Evolutionary conservation across 2,329 filamentous ascomycete genomes (phyloP).

Genomic region (Aureobasidium uvarum): DNA sequence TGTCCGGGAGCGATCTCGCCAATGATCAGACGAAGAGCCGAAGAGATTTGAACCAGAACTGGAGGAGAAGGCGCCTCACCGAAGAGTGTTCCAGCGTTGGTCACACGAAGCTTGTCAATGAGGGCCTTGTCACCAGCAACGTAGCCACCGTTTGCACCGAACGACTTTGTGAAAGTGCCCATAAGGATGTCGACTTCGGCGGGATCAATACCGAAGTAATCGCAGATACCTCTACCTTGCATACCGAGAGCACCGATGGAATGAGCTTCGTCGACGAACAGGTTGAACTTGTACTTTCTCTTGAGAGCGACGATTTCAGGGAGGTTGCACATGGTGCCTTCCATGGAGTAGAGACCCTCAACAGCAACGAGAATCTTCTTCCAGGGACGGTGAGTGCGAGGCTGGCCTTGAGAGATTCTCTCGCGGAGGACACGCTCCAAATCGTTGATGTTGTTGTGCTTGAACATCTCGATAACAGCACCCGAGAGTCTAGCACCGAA

Average conservation of each 20-base stretch:
- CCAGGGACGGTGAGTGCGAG: constrained; percentile 97
- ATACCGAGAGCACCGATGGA: constrained; percentile 91
- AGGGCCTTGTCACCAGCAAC: constrained; percentile 84
- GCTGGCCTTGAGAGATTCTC: constrained; percentile 92
- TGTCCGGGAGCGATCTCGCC: constrained; percentile 87
- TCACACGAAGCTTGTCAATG: constrained; percentile 84
- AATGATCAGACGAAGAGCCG: constrained; percentile 81
- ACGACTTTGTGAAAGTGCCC: constrained; percentile 98
- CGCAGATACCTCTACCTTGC: constrained; percentile 85
- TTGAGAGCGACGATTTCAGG: constrained; percentile 83
- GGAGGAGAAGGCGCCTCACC: constrained; percentile 86
- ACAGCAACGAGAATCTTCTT: constrained; percentile 98
- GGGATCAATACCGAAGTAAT: constrained; percentile 92
- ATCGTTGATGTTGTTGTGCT: constrained; percentile 92
- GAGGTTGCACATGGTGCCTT: constrained; percentile 98
- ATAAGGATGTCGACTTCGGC: constrained; percentile 90
- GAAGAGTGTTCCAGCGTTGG: constrained; percentile 81
- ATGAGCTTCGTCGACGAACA: constrained; percentile 96
- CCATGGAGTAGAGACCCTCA: constrained; percentile 98
- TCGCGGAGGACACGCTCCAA: constrained; percentile 85
- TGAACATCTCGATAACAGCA: constrained; percentile 93
- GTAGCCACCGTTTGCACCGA: constrained; percentile 96
- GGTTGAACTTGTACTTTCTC: constrained; percentile 93
- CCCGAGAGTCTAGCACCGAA: constrained; percentile 91
- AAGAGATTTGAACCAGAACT: constrained; percentile 86